Evolutionary conservation across 306 rosid species (phyloP).

Genomic region (Crataegus laevigata): DNA sequence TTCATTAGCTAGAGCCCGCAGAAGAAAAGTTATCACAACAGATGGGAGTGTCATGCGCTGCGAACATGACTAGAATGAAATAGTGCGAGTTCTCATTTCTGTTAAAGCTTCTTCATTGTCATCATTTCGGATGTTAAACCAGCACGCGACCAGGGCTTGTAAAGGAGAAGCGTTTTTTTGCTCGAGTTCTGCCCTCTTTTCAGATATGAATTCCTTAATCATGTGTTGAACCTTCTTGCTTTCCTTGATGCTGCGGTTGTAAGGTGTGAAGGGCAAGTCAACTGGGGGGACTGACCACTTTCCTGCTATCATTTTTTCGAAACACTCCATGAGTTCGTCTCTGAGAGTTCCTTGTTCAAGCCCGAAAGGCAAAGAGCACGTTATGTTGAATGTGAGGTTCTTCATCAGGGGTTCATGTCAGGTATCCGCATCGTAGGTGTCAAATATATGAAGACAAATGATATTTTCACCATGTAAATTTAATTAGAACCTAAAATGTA

Average conservation of each 20-base stretch:
- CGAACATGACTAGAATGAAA: conserved; percentile 47
- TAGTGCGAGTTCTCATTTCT: conserved; percentile 56
- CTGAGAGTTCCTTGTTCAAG: conserved; percentile 50
- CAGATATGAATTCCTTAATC: conserved; percentile 30
- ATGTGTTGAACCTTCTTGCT: conserved; percentile 43
- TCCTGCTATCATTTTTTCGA: conserved; percentile 44
- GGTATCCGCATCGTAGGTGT: background rate
- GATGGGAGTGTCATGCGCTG: conserved; percentile 68
- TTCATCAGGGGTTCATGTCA: conserved; percentile 44
- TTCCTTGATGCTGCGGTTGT: conserved; percentile 46
- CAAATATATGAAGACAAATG: background rate
- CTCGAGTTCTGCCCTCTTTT: background rate
- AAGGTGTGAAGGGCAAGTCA: conserved; percentile 62
- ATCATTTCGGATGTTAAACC: conserved; percentile 39
- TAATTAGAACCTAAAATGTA: background rate
- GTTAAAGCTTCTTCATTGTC: conserved; percentile 35
- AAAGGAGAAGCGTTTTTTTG: conserved; percentile 24
- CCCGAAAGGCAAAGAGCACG: conserved; percentile 54
- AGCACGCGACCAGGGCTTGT: conserved; percentile 53
- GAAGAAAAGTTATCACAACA: conserved; percentile 47
- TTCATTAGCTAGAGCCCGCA: conserved; percentile 42
- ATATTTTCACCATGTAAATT: background rate
- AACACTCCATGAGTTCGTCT: conserved; percentile 30
- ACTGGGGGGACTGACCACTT: conserved; percentile 53
- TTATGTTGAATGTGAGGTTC: conserved; percentile 65